Evolutionary conservation across 2,329 filamentous ascomycete genomes (phyloP), one percentile per base, ranked within the genome.

Genomic region (Microcyclosporella mali): DNA sequence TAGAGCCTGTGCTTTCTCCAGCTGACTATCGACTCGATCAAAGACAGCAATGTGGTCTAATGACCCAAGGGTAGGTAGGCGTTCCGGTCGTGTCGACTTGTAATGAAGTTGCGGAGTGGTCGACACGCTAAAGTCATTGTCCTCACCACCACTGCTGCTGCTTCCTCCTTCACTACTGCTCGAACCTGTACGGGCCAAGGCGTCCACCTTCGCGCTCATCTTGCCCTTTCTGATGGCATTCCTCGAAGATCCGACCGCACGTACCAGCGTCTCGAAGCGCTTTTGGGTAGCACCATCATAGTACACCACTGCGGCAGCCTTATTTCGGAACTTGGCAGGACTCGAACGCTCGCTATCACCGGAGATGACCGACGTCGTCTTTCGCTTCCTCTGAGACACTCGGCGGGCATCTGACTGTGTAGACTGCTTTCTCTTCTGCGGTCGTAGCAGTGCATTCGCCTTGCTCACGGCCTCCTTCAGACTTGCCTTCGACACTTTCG

Each of bases 271-370:
- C 56, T 94, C 88, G 52, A 95, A 88, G 30, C 83, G 80, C 38
- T 79, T 79, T 61, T 95, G 88, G 3, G 94, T 82, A 49, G 87
- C 82, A 53, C 84, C 86, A 61, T 95, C 89, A 61, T 95, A 95
- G 65, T 88, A 89, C n/a, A 95, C 85, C 31, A 92, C 82, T 35
- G 90, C 82, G 73, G 87, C 84, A 44, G 75, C 82, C 52, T 84
- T 78, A 3, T 80, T 81, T 41, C 85, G 80, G 61, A 84, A 84
- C 49, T 79, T 78, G 9, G 70, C 64, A 1, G 70, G 66, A 3
- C 63, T 66, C 6, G 66, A 68, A 6, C 56, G 51, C n/a, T n/a
- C n/a, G n/a, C n/a, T n/a, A 32, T 60, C 57, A 14, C 60, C 66
- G 3, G 69, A 71, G 6, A 58, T 51, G 16, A 66, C 53, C 3